phyloP scores from a whole-genome alignment of 225 moss, liverwort and hornwort species.

The Marchantia paleacea region DNA sequence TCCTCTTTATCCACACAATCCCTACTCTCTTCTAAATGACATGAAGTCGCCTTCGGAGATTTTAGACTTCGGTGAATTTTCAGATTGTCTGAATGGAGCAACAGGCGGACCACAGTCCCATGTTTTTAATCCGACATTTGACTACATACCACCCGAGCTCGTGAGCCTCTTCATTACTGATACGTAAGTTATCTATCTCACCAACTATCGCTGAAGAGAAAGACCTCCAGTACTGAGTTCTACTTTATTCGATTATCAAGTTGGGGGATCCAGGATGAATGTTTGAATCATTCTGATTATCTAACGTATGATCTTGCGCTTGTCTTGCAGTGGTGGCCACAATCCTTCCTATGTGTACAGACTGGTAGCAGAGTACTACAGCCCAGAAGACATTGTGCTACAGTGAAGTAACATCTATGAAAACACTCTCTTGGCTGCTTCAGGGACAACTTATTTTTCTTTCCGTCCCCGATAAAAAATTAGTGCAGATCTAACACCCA shows the following conservation, averaged over 20 bases:
- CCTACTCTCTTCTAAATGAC: slow-evolving; percentile 80
- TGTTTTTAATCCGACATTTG: slow-evolving; percentile 87
- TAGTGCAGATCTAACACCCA: background rate
- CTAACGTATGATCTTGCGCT: background rate
- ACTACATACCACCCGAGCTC: slow-evolving; percentile 95
- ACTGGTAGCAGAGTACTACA: slow-evolving; percentile 94
- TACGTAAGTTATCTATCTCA: slow-evolving; percentile 55
- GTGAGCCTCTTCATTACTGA: slow-evolving; percentile 99
- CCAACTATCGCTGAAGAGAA: background rate
- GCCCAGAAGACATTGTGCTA: slow-evolving; percentile 94
- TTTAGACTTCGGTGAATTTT: slow-evolving; percentile 84
- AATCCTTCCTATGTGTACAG: slow-evolving; percentile 97
- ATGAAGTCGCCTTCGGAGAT: slow-evolving; percentile 93
- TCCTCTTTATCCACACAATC: slow-evolving; percentile 96
- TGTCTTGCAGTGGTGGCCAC: slow-evolving; percentile 84
- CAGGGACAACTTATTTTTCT: background rate
- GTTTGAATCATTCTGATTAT: background rate
- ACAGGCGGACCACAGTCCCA: slow-evolving; percentile 60
- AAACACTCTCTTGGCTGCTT: background rate
- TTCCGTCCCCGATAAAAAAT: background rate
- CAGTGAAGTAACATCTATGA: slow-evolving; percentile 38
- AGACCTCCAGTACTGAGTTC: background rate
- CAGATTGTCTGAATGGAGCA: slow-evolving; percentile 74
- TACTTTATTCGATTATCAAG: background rate
- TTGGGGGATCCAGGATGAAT: background rate